These are phyloP conservation scores for Yamadazyma aaseri DNA, from an alignment of 1,139 yeast species.

Conservation along the genomic window DNA sequence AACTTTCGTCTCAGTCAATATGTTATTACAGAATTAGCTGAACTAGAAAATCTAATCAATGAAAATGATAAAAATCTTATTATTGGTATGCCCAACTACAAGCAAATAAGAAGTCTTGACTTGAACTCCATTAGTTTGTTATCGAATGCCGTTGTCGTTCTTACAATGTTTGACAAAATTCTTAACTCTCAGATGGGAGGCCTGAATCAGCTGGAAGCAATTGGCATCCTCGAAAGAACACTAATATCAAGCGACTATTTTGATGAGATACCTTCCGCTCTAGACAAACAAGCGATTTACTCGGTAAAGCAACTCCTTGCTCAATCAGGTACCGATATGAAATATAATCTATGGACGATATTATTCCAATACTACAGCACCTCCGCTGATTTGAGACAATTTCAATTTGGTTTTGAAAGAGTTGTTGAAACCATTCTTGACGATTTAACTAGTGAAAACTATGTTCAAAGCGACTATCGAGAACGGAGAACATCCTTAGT, in stretches of 20 bases:
- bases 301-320: slow-evolving; percentile 62
- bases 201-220: slow-evolving; percentile 44
- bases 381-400: slow-evolving; percentile 35
- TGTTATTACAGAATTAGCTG: slow-evolving; percentile 18
- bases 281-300: slow-evolving; percentile 23
- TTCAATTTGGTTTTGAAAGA: slow-evolving; percentile 56
- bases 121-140: slow-evolving; percentile 54
- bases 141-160: slow-evolving; percentile 63
- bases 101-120: slow-evolving; percentile 60
- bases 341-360: slow-evolving; percentile 73
- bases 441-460: slow-evolving; percentile 17
- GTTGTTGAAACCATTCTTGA: slow-evolving; percentile 34
- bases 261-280: slow-evolving; percentile 3
- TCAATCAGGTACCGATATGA: slow-evolving; percentile 64
- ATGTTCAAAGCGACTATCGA: slow-evolving; percentile 8
- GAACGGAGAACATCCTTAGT: slow-evolving; percentile 23
- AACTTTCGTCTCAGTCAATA: slow-evolving; percentile 31
- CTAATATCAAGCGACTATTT: slow-evolving; percentile 22
- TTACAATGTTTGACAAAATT: slow-evolving; percentile 62
- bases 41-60: slow-evolving; percentile 23
- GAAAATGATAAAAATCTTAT: slow-evolving; percentile 10
- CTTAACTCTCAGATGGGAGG: slow-evolving; percentile 40
- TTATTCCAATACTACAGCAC: slow-evolving; percentile 60
- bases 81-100: slow-evolving; percentile 45
- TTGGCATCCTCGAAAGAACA: slow-evolving; percentile 55